Base-by-base conservation (phyloP, 2,329 filamentous ascomycete genomes). In the Cladosporium sp. region DNA sequence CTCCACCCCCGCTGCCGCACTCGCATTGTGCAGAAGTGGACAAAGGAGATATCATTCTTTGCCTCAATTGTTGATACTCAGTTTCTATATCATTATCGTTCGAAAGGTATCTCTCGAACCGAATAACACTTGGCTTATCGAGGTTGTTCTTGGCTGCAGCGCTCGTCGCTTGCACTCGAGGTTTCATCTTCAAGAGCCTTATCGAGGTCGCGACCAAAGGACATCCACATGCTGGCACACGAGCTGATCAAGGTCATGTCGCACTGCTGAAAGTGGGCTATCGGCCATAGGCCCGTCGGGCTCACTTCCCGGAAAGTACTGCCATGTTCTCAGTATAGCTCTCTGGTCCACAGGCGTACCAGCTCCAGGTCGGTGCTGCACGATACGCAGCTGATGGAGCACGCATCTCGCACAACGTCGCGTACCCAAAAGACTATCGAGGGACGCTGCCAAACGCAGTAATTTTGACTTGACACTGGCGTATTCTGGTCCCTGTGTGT, bases 1-100 rank as follows among this genome's bases (percentile, higher is more conserved):
- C 25, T 54, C 51, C 57, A 59, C 57, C 57, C 39, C 57, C 57
- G 26, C 57, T 46, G 39, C 13, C 39, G 39, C 39, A 32, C 30
- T 5, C 39, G 39, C 39, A 32, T 8, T 5, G 30, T 32, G 30
- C 30, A 32, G 43, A 59, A 59, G 39, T 58, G 56, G 34, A 39
- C 56, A 32, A 32, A 11, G 10, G 30, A 32, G 30, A 32, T 32
- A 32, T 32, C 30, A n/a, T n/a, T n/a, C n/a, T n/a, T n/a, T n/a
- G n/a, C 11, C 30, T 32, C 6, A 8, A 32, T 32, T 32, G 30
- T 32, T 32, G 5, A 11, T 32, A 32, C 5, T 32, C 10, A 32
- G 11, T 7, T 32, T 10, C 34, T 32, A 25, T 21, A 18, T 21
- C 54, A 43, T 43, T 21, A 49, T 59, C 10, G 28, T 48, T 32